Evolutionary conservation across 192 early-diverging fungal species (phyloP), one percentile per base, ranked within the genome.

Genomic region (Funneliformis mosseae): DNA sequence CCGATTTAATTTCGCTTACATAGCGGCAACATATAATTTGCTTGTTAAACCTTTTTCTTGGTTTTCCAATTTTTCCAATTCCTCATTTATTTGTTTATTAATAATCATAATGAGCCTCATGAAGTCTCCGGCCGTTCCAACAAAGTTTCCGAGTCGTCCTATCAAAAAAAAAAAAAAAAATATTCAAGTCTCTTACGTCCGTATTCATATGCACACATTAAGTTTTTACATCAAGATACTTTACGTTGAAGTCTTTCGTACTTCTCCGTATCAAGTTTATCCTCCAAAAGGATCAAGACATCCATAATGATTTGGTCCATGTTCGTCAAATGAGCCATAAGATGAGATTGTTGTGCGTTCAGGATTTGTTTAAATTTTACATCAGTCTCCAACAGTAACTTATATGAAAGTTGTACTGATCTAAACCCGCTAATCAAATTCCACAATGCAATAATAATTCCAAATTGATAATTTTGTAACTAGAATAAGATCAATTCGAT

Each of bases 211-310:
- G 0, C 0, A 45, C 6, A 45, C 6, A 45, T 45, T 45, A 45
- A 9, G 9, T 5, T 45, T 45, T 45, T 9, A 9, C 9, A 45
- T 45, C 25, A 63, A 27, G 28, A 14, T 33, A 33, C 16, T 12
- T 27, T 67, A 67, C 64, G 27, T 67, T 67, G 25, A 33, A 67
- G 33, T 67, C 16, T 67, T 67, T 25, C 33, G 33, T 67, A 67
- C 18, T 67, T 27, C 11, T 67, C 28, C 16, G 14, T 0, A 67
- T 67, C 27, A 67, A 33, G 16, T 1, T 5, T 12, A 38, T 67
- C 64, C 4, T 38, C 9, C n/a, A 38, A 67, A 38, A 67, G 28
- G 1, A 7, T 67, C 7, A 67, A 67, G 12, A 67, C 3, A 67
- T 67, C 18, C 64, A 33, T 18, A 18, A 67, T 12, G 33, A 5